phyloP scores from a whole-genome alignment of 2,329 filamentous ascomycete species.

The Paramyrothecium sp. region DNA sequence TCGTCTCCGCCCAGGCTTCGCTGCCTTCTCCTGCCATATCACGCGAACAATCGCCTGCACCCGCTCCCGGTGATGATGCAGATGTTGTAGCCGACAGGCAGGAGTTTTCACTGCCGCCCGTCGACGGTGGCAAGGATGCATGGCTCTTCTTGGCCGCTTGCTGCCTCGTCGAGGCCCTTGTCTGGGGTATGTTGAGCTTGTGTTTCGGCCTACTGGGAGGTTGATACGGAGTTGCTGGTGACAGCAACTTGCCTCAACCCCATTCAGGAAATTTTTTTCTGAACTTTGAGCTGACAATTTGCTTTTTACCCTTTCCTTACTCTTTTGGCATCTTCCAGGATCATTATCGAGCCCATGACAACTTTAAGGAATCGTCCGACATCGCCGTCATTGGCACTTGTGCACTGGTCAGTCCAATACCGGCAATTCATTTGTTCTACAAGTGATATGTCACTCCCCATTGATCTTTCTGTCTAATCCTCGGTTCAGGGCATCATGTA shows the following conservation, averaged over 20 bases:
- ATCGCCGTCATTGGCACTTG: constrained; percentile 66
- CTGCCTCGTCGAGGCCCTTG: constrained; percentile 29
- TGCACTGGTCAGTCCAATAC: constrained; percentile 44
- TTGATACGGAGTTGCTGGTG: background rate
- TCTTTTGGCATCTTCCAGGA: constrained; percentile 71
- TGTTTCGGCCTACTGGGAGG: background rate
- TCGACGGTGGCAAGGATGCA: constrained; percentile 30
- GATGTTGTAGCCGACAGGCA: constrained; percentile 1
- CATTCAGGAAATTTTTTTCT: background rate
- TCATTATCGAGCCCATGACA: constrained; percentile 60
- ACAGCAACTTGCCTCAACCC: background rate
- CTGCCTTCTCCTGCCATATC: background rate
- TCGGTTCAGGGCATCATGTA: constrained; percentile 50
- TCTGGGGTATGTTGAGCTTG: constrained; percentile 24
- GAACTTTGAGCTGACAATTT: no score
- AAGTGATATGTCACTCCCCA: no score
- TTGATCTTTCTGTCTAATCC: background rate
- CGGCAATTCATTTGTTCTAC: no score
- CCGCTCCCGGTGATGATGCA: background rate
- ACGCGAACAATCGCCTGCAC: background rate
- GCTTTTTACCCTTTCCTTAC: constrained; percentile 58
- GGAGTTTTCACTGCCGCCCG: constrained; percentile 21
- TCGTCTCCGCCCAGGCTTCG: background rate
- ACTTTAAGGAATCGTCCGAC: constrained; percentile 52
- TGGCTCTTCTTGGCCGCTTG: constrained; percentile 30